Percentiles rank a stretch among this genome's conserved stretches.
These are phyloP conservation scores for Ceratocystis destructans DNA, from an alignment of 2,329 filamentous ascomycete genomes.

Conservation along the genomic window DNA sequence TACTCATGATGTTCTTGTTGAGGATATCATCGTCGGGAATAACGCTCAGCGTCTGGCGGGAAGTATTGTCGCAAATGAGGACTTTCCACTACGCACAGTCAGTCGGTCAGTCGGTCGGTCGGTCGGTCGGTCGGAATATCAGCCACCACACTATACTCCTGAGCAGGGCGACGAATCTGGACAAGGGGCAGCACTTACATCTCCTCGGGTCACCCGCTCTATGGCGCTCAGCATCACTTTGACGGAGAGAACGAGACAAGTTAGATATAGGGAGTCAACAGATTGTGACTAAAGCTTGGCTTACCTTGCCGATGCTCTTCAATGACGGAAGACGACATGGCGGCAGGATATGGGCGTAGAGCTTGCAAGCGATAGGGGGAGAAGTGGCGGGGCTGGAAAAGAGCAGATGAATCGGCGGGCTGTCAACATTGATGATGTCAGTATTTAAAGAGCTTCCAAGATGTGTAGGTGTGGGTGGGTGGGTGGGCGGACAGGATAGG, in stretches of 20 bases:
- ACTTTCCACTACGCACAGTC: slow-evolving; percentile 70
- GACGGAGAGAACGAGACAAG: slow-evolving; percentile 24
- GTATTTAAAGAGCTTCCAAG: background rate
- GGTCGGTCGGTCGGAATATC: background rate
- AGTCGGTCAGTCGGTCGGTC: too few relatives aligned
- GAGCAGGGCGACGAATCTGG: background rate
- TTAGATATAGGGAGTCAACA: slow-evolving; percentile 13
- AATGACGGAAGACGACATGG: slow-evolving; percentile 73
- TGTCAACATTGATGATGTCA: slow-evolving; percentile 15
- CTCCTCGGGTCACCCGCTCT: slow-evolving; percentile 63
- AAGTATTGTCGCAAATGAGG: slow-evolving; percentile 71
- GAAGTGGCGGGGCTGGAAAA: background rate
- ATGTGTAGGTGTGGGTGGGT: slow-evolving; percentile 13
- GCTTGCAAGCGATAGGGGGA: background rate
- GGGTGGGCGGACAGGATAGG: background rate
- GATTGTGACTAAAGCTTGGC: background rate
- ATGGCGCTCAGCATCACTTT: slow-evolving; percentile 58
- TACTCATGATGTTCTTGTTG: slow-evolving; percentile 91
- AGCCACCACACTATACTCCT: background rate
- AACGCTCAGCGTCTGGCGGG: slow-evolving; percentile 75
- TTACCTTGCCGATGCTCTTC: slow-evolving; percentile 55
- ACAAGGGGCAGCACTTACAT: slow-evolving; percentile 41
- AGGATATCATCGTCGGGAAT: slow-evolving; percentile 94
- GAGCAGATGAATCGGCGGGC: slow-evolving; percentile 24
- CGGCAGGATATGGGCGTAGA: slow-evolving; percentile 23